Percentiles rank a stretch among this genome's conserved stretches.
Conservation (phyloP, 768 basidiomycete genomes). For the button mushroom (Agaricus bisporus) region DNA sequence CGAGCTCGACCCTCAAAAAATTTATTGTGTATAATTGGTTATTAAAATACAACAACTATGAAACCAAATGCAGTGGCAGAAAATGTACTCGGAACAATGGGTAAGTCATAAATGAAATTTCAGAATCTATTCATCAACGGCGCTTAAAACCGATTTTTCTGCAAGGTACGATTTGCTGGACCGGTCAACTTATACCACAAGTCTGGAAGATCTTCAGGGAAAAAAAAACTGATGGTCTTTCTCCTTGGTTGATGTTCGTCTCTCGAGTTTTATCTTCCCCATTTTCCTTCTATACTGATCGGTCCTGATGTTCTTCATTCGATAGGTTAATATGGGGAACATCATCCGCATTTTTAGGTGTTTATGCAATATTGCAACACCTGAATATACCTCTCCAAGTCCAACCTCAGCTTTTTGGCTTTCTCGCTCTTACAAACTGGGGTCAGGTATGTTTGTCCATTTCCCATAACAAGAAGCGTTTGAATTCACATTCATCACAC, state of each 20-base stretch:
- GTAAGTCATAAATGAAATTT: constrained; percentile 24
- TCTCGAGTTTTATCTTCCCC: not conserved
- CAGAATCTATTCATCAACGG: not conserved
- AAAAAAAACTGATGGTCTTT: constrained; percentile 67
- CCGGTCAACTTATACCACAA: constrained; percentile 62
- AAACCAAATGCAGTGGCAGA: constrained; percentile 46
- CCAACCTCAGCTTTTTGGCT: constrained; percentile 60
- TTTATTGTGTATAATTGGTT: not conserved
- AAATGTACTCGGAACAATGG: constrained; percentile 66
- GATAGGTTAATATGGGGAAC: constrained; percentile 56
- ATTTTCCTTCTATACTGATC: not conserved
- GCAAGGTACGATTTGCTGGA: constrained; percentile 62
- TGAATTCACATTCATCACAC: constrained; percentile 4
- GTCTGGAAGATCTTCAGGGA: constrained; percentile 65
- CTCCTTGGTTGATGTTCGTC: constrained; percentile 57
- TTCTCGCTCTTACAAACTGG: constrained; percentile 57
- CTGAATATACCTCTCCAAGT: constrained; percentile 69
- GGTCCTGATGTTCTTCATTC: not conserved
- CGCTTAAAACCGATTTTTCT: not conserved
- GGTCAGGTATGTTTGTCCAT: constrained; percentile 41
- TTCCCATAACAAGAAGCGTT: not conserved
- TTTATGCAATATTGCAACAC: constrained; percentile 57
- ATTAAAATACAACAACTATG: constrained; percentile 25
- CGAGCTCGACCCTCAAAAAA: not conserved
- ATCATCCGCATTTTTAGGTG: constrained; percentile 55